Evolutionary conservation across 2,329 filamentous ascomycete genomes (phyloP).

Genomic region (Fusarium equiseti): DNA sequence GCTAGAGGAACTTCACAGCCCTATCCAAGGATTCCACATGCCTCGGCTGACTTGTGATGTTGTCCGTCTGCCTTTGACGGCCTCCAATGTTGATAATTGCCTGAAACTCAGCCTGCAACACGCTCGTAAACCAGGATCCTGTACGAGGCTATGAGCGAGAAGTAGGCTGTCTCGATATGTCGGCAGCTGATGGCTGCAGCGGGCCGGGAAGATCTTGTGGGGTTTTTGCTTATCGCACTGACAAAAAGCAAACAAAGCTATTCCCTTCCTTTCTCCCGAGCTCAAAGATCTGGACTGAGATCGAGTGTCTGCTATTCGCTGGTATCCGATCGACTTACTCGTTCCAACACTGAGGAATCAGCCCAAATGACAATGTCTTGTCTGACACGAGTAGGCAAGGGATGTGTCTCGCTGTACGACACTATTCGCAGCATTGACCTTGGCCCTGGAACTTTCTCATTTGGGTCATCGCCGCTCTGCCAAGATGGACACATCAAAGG

Average conservation of each 20-base stretch:
- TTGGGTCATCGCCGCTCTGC: not conserved
- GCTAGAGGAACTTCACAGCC: slow-evolving; percentile 17
- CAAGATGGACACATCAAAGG: not conserved
- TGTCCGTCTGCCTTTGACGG: slow-evolving; percentile 4
- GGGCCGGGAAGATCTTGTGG: slow-evolving; percentile 36
- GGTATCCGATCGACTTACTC: not conserved
- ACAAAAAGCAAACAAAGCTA: slow-evolving; percentile 18
- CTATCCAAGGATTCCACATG: slow-evolving; percentile 35
- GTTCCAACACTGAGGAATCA: slow-evolving; percentile 3
- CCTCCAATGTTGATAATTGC: slow-evolving; percentile 12
- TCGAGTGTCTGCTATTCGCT: not conserved
- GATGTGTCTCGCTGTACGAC: slow-evolving; percentile 18
- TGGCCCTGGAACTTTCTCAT: not conserved
- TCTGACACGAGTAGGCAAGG: slow-evolving; percentile 2
- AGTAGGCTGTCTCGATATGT: slow-evolving; percentile 16
- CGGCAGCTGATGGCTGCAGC: slow-evolving; percentile 36
- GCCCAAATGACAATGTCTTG: slow-evolving; percentile 7
- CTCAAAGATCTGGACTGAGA: not conserved
- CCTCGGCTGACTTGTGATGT: slow-evolving; percentile 22
- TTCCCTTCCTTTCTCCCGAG: slow-evolving; percentile 15
- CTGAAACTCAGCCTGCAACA: slow-evolving; percentile 14
- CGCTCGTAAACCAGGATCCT: slow-evolving; percentile 5
- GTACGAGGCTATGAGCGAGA: slow-evolving; percentile 1
- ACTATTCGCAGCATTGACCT: slow-evolving; percentile 17
- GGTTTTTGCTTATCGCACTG: slow-evolving; percentile 30